These are phyloP conservation scores for Penicillium silybi DNA, from an alignment of 495 filamentous ascomycete species.

Conservation along the genomic window DNA sequence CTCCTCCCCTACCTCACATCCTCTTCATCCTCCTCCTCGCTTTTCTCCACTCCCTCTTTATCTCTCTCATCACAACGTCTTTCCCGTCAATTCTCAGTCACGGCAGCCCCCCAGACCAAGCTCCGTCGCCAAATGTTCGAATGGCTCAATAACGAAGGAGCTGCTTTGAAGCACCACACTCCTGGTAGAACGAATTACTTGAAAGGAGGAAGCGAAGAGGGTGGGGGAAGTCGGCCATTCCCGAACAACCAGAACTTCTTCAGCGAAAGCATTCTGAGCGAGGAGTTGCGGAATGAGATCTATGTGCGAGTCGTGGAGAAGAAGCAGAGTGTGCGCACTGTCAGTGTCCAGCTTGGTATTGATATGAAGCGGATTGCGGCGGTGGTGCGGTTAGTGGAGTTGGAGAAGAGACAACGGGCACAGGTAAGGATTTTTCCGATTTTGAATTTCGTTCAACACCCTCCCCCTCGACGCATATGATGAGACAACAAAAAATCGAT, in stretches of 20 bases:
- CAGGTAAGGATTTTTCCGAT: constrained; percentile 54
- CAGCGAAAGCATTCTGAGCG: constrained; percentile 71
- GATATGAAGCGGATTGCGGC: constrained; percentile 86
- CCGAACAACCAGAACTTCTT: constrained; percentile 69
- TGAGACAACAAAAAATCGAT: constrained; percentile 79
- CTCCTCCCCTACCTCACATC: constrained; percentile 38
- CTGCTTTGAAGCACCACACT: constrained; percentile 50
- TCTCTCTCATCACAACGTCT: constrained; percentile 20
- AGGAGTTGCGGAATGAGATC: constrained; percentile 70
- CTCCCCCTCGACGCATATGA: constrained; percentile 44
- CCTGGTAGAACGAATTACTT: constrained; percentile 66
- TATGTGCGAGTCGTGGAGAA: constrained; percentile 60
- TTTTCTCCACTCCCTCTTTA: constrained; percentile 11
- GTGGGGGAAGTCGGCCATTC: constrained; percentile 51
- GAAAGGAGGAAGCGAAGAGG: constrained; percentile 18
- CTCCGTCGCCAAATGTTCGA: constrained; percentile 57
- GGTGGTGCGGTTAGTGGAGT: constrained; percentile 78
- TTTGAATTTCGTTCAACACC: constrained; percentile 1
- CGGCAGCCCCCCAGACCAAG: constrained; percentile 40
- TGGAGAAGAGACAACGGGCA: constrained; percentile 73
- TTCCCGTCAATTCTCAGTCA: constrained; percentile 47
- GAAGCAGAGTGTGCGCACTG: constrained; percentile 67
- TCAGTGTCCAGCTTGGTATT: constrained; percentile 73
- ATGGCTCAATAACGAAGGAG: constrained; percentile 63
- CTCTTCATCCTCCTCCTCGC: constrained; percentile 15